A percentile compares a stretch with the other conserved stretches of the same genome.
Conservation (phyloP, 106 monocot genomes). For the Gastrodia elata region DNA sequence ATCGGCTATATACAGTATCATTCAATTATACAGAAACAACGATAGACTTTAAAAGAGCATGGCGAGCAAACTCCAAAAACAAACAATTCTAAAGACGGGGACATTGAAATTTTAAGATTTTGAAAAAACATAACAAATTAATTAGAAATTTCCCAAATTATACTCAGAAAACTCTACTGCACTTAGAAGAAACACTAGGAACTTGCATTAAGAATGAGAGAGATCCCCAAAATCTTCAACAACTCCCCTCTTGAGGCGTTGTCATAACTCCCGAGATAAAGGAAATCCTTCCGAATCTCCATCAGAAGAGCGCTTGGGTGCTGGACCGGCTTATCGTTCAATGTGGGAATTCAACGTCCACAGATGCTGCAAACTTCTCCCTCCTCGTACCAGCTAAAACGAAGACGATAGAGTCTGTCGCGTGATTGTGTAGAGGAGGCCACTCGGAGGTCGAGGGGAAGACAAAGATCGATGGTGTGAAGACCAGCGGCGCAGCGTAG, state of each 20-base stretch:
- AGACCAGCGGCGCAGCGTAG: no score
- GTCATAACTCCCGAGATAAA: constrained; percentile 61
- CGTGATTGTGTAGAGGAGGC: no score
- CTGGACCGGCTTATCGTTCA: constrained; percentile 13
- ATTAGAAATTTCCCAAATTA: not conserved
- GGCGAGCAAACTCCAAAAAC: no score
- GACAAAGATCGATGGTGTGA: no score
- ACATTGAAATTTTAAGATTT: not conserved
- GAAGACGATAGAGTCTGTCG: no score
- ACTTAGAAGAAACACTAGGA: not conserved
- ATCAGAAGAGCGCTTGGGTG: constrained; percentile 32
- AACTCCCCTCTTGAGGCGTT: constrained; percentile 48
- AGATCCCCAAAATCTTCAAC: constrained; percentile 44
- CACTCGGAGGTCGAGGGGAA: no score
- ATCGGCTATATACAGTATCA: no score
- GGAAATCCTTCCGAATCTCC: constrained; percentile 44
- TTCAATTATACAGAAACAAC: no score
- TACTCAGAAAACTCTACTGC: not conserved
- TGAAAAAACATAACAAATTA: not conserved
- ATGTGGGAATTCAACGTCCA: constrained; percentile 34
- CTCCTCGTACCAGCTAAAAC: constrained; percentile 50
- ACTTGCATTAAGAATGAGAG: constrained; percentile 46
- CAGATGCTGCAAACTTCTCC: constrained; percentile 60
- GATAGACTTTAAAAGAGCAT: no score
- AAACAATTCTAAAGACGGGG: no score